Evolutionary conservation across 441 rosid genomes (phyloP).

Genomic region (Erysimum pusillum): DNA sequence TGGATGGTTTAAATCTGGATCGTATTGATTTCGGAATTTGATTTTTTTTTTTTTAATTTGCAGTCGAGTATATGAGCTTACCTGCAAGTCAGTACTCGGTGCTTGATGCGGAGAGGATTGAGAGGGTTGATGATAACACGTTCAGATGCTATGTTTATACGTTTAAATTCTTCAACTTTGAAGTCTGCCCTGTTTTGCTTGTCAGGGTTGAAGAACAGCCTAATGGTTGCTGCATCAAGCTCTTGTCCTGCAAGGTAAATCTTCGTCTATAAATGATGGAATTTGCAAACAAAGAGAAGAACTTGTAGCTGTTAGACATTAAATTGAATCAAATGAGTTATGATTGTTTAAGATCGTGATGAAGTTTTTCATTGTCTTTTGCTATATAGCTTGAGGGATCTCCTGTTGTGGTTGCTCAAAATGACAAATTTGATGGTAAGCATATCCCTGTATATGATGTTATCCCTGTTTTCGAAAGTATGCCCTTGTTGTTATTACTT

Average conservation of each 20-base stretch:
- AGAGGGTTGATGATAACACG: conserved; percentile 87
- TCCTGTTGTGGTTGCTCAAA: conserved; percentile 86
- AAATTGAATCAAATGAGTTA: conserved; percentile 16
- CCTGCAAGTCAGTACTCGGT: conserved; percentile 98
- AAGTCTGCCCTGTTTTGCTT: conserved; percentile 91
- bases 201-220: conserved; percentile 90
- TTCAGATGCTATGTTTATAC: conserved; percentile 87
- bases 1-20: conserved; percentile 3
- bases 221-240: conserved; percentile 89
- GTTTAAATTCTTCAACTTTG: conserved; percentile 83
- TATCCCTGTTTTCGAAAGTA: background rate
- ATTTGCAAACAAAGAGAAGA: background rate
- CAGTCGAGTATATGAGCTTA: conserved; percentile 94
- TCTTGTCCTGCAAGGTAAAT: conserved; percentile 84
- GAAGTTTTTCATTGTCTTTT: conserved; percentile 28
- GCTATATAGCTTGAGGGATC: conserved; percentile 86
- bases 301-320: conserved; percentile 2
- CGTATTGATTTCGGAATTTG: background rate
- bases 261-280: background rate
- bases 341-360: conserved; percentile 34
- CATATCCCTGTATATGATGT: conserved; percentile 18
- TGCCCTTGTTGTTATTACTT: conserved; percentile 20
- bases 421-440: conserved; percentile 94
- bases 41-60: background rate
- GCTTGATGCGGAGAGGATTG: conserved; percentile 97